Evolutionary conservation across 208 protist species (phyloP).

Genomic region (Lotmaria passim): DNA sequence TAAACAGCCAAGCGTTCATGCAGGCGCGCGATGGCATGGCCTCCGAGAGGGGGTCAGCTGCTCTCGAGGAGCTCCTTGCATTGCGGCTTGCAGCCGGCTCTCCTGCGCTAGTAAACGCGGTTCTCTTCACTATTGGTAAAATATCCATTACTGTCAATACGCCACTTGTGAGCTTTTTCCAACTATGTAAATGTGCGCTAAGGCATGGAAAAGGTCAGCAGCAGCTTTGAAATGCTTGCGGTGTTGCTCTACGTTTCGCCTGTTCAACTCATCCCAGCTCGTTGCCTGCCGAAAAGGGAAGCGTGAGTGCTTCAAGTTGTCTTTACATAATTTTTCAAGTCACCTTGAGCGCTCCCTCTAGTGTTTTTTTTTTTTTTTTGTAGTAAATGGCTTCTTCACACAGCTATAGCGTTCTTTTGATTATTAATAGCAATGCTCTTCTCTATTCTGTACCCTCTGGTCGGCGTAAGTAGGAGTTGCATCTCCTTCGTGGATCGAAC

Average conservation of each 20-base stretch:
- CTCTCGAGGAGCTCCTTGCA: conserved; percentile 27
- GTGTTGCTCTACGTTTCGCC: too few species aligned
- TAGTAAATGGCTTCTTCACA: too few species aligned
- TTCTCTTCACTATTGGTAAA: conserved; percentile 13
- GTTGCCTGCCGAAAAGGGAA: too few species aligned
- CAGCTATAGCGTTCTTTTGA: not conserved
- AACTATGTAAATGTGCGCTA: conserved; percentile 2
- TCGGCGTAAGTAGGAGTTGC: too few species aligned
- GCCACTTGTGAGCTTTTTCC: conserved; percentile 29
- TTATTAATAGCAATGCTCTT: not conserved
- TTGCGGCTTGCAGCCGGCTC: not conserved
- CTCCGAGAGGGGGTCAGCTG: conserved; percentile 10
- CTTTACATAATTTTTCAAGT: too few species aligned
- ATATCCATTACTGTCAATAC: conserved; percentile 26
- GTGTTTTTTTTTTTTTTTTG: too few species aligned
- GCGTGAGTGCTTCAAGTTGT: too few species aligned
- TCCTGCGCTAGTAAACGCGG: conserved; percentile 5
- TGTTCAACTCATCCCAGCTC: not conserved
- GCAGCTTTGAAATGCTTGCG: not conserved
- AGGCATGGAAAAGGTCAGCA: not conserved
- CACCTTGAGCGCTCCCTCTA: too few species aligned
- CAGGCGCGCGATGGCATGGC: conserved; percentile 39
- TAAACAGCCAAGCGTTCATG: conserved; percentile 27
- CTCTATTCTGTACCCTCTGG: too few species aligned
- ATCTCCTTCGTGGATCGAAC: too few species aligned